phyloP scores from a whole-genome alignment of 2,329 filamentous ascomycete species.

The Lasiodiplodia gonubiensis region DNA sequence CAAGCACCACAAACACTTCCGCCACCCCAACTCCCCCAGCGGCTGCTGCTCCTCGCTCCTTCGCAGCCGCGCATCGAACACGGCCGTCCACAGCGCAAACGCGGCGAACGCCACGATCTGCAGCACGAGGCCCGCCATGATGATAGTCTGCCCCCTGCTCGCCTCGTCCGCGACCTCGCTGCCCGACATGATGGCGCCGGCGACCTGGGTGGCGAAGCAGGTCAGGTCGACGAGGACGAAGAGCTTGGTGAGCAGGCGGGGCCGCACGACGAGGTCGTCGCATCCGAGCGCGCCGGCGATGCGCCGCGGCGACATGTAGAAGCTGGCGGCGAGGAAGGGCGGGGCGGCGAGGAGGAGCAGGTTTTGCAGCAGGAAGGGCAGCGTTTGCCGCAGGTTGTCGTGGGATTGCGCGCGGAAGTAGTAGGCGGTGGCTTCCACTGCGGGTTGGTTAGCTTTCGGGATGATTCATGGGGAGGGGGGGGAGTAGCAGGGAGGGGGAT shows the following conservation, averaged over 20 bases:
- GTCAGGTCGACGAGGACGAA: constrained; percentile 1
- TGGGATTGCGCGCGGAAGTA: not conserved
- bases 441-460: not conserved
- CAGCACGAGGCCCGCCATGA: not conserved
- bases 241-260: not conserved
- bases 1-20: not conserved
- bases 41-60: no score
- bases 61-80: no score
- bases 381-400: not conserved
- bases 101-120: not conserved
- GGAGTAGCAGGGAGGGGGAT: no score
- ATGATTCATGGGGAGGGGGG: no score
- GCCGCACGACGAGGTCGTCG: not conserved
- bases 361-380: constrained; percentile 45
- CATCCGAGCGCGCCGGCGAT: constrained; percentile 41
- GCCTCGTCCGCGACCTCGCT: not conserved
- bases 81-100: not conserved
- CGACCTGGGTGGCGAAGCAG: constrained; percentile 1
- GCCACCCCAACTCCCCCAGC: not conserved
- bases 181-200: not conserved
- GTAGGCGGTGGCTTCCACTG: not conserved
- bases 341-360: constrained; percentile 54
- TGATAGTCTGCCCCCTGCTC: not conserved
- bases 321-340: constrained; percentile 53
- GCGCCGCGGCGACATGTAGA: constrained; percentile 53